Percentiles rank a stretch among this genome's conserved stretches.
Evolutionary conservation across 2,329 filamentous ascomycete species (phyloP).

Genomic region (Cytospora piceicola): DNA sequence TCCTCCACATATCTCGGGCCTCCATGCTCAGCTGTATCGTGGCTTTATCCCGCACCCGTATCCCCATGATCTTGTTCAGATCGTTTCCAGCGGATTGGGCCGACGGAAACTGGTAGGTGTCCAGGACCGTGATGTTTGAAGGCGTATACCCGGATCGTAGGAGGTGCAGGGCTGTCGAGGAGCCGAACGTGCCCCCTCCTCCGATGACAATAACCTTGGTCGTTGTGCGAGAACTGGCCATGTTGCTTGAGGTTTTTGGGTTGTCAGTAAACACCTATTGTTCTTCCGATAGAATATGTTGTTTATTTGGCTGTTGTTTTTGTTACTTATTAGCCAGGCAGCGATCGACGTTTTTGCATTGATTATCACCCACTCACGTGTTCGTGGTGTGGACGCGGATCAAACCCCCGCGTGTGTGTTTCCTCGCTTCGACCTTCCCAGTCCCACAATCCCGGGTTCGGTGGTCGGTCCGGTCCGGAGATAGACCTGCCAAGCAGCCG

Average conservation of each 20-base stretch:
- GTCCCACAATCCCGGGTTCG: not conserved
- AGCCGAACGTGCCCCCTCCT: constrained; percentile 52
- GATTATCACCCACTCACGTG: constrained; percentile 15
- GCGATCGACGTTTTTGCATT: not conserved
- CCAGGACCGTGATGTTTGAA: constrained; percentile 50
- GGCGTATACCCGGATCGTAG: constrained; percentile 47
- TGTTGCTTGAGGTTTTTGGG: constrained; percentile 15
- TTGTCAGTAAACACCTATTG: too few species aligned
- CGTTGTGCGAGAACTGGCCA: constrained; percentile 34
- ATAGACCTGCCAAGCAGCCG: constrained; percentile 15
- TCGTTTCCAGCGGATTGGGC: constrained; percentile 51
- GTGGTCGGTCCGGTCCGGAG: constrained; percentile 21
- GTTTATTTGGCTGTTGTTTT: not conserved
- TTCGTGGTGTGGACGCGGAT: constrained; percentile 4
- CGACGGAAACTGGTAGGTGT: constrained; percentile 51
- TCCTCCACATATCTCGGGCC: constrained; percentile 45
- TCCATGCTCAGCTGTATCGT: constrained; percentile 41
- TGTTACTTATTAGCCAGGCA: not conserved
- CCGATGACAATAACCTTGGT: constrained; percentile 47
- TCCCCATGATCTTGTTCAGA: constrained; percentile 52
- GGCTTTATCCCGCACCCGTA: constrained; percentile 40
- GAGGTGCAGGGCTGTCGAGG: constrained; percentile 52
- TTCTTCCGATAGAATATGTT: not conserved
- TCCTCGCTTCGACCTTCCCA: constrained; percentile 23
- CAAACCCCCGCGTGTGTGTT: not conserved